Evolutionary conservation across 1,139 yeast species (phyloP), one percentile per base, ranked within the genome.

Genomic region (Geotrichum fermentans): DNA sequence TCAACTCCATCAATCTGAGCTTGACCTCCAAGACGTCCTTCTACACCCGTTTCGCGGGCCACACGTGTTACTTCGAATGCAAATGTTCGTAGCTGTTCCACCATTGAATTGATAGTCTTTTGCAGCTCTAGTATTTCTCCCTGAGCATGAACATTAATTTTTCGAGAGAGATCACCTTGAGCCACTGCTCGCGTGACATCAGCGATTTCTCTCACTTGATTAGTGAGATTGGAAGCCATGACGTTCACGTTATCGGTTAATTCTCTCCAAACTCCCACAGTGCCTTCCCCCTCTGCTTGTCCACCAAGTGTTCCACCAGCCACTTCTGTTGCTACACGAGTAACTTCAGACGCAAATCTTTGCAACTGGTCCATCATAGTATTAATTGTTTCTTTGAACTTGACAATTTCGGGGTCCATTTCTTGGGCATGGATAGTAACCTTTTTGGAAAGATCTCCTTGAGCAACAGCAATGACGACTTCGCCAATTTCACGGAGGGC

Each of bases 261-360:
- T 26, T 84, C 80, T 59, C 90, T 75, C 95, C 95, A 86, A 50
- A 84, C 84, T n/a, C 95, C 95, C 4, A 83, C 88, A 0, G 90
- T 81, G 8, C 89, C 90, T 53, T 82, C 85, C 53, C 82, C 82
- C 59, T 82, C 84, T 32, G 92, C 95, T 63, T 84, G 94, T 32
- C 95, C 95, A 57, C 95, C 95, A 44, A 86, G 73, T 54, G 86
- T 86, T 55, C 95, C 95, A 60, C 85, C 86, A 33, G 95, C 92
- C 24, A 86, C 95, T 60, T 86, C 94, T 11, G 90, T 84, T 38
- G 95, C 94, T 17, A 86, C 88, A 54, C 86, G 80, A 28, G 92
- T 83, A 34, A 85, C 94, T 65, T 85, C 95, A 54, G 77, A 76
- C 21, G 94, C 90, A 65, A 86, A 86, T 11, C 86, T 77, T 62